A percentile compares a stretch with the other conserved stretches of the same genome.
Evolutionary conservation across 495 filamentous ascomycete genomes (phyloP).

Genomic region (Platismatia glauca): DNA sequence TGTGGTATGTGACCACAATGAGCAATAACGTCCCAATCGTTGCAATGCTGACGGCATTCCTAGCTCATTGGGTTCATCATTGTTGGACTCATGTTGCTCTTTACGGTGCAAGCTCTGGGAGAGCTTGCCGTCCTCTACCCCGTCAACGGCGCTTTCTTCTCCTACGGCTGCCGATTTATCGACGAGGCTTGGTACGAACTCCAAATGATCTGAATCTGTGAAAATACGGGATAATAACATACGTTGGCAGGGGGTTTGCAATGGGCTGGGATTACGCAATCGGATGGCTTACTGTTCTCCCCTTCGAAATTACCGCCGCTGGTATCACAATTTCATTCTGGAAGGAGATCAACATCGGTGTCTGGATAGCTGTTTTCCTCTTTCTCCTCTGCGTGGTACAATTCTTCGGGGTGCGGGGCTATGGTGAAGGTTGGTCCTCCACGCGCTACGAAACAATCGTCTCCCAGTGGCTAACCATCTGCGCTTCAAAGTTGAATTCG

Average conservation of each 20-base stretch:
- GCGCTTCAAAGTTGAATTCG: slow-evolving; percentile 33
- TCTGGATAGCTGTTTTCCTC: slow-evolving; percentile 60
- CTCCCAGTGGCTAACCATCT: neutral
- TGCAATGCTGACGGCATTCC: slow-evolving; percentile 18
- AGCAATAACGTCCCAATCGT: neutral
- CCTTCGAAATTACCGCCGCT: slow-evolving; percentile 65
- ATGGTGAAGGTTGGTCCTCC: slow-evolving; percentile 55
- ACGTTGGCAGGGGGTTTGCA: slow-evolving; percentile 35
- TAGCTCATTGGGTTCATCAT: slow-evolving; percentile 41
- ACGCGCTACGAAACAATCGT: neutral
- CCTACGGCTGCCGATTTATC: slow-evolving; percentile 47
- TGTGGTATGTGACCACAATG: slow-evolving; percentile 29
- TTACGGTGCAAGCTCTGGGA: slow-evolving; percentile 56
- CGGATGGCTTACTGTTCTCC: slow-evolving; percentile 54
- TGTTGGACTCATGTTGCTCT: slow-evolving; percentile 45
- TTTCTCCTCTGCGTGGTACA: slow-evolving; percentile 34
- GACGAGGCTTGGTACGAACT: slow-evolving; percentile 43
- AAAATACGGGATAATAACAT: slow-evolving; percentile 7
- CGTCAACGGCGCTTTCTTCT: slow-evolving; percentile 53
- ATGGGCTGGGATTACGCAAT: slow-evolving; percentile 62
- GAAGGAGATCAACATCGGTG: slow-evolving; percentile 47
- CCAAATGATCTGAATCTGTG: neutral
- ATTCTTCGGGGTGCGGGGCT: slow-evolving; percentile 54
- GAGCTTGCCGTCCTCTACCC: slow-evolving; percentile 65
- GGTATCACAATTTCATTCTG: slow-evolving; percentile 72